phyloP scores from a whole-genome alignment of 176 grass and related monocot genomes.

The Zea mays region DNA sequence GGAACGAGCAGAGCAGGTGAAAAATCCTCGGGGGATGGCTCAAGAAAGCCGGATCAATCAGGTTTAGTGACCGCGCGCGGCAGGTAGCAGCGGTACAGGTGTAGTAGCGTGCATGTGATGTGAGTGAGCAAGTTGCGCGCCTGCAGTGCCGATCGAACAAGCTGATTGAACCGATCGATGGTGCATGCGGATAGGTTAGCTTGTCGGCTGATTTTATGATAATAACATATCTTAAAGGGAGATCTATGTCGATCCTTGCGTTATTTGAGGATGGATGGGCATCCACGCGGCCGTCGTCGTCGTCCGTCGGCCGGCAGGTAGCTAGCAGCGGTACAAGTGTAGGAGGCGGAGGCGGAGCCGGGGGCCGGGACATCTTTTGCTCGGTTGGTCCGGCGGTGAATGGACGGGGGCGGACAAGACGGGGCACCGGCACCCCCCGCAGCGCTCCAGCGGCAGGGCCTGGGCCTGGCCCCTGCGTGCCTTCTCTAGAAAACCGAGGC shows the following conservation, averaged over 20 bases:
- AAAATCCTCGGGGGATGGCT: too few relatives aligned
- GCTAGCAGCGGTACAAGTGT: too few relatives aligned
- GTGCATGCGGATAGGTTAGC: conserved; percentile 9
- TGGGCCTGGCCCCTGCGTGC: not conserved
- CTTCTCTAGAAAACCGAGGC: not conserved
- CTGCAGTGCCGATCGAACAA: not conserved
- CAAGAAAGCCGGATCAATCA: too few relatives aligned
- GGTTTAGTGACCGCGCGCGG: too few relatives aligned
- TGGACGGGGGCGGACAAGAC: conserved; percentile 10
- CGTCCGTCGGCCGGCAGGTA: not conserved
- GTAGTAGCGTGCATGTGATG: too few relatives aligned
- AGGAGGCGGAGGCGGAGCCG: not conserved
- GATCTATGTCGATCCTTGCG: not conserved
- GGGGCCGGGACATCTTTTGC: not conserved
- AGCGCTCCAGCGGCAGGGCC: not conserved
- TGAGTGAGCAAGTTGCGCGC: not conserved
- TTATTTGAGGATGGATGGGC: not conserved
- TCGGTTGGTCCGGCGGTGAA: not conserved
- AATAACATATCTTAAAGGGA: too few relatives aligned
- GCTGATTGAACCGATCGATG: not conserved
- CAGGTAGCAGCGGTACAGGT: too few relatives aligned
- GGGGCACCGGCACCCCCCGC: not conserved
- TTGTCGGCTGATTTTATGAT: conserved; percentile 20
- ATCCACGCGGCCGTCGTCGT: not conserved
- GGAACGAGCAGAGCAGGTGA: too few relatives aligned